Conservation (phyloP, 306 rosid genomes). For the Lotus japonicus region DNA sequence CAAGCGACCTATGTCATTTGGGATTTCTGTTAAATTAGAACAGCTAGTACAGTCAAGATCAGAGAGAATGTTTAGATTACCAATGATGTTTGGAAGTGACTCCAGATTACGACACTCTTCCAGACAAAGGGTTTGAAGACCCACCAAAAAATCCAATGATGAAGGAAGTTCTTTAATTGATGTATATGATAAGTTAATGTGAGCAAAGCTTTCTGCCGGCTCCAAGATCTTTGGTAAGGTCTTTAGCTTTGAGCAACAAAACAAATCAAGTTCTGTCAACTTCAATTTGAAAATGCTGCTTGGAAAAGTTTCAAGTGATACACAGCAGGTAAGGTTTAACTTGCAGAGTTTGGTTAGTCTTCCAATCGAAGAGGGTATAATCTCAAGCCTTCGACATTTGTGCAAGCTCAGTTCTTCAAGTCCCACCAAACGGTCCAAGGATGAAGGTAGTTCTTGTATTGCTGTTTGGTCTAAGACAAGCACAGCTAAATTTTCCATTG, state of each 20-base stretch:
- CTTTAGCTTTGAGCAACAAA: constrained; percentile 10
- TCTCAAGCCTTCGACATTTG: background rate
- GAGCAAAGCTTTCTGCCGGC: background rate
- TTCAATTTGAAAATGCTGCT: constrained; percentile 20
- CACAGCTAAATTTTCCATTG: constrained; percentile 2
- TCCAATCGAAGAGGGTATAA: constrained; percentile 21
- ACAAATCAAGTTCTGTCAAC: constrained; percentile 12
- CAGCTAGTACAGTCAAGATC: constrained; percentile 6
- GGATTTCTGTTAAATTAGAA: constrained; percentile 2
- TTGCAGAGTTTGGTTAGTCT: background rate
- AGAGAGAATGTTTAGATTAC: background rate
- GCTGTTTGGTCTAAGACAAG: background rate
- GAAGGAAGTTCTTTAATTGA: background rate
- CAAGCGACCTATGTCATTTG: background rate
- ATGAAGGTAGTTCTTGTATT: background rate
- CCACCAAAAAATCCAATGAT: background rate
- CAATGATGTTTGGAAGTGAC: constrained; percentile 10
- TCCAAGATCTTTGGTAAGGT: constrained; percentile 10
- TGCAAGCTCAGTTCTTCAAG: constrained; percentile 11
- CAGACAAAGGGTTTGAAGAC: background rate
- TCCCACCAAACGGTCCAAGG: background rate
- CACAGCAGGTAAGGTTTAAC: background rate
- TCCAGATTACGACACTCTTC: background rate
- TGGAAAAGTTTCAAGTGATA: background rate
- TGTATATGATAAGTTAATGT: background rate